Conservation (phyloP, 225 moss, liverwort and hornwort genomes). For the Lunularia cruciata region DNA sequence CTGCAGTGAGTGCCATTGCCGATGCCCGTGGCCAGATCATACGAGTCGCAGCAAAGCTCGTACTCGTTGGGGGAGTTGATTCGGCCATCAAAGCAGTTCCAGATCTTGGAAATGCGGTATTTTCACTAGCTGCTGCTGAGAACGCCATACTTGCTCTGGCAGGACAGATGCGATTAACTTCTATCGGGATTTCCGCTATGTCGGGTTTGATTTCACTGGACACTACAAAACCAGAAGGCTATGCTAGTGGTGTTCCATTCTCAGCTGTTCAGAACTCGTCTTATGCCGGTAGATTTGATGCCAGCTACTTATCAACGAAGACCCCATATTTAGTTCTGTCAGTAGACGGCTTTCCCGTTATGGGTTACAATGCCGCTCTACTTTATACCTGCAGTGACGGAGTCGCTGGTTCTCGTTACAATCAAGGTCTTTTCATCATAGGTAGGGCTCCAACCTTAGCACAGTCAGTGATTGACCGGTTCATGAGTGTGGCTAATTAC, state of each 20-base stretch:
- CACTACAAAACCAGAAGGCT: constrained; percentile 3
- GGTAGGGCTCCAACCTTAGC: constrained; percentile 36
- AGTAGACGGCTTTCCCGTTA: constrained; percentile 48
- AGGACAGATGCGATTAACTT: constrained; percentile 33
- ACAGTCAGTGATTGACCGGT: constrained; percentile 25
- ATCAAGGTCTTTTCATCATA: constrained; percentile 52
- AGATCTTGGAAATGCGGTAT: constrained; percentile 51
- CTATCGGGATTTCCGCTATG: constrained; percentile 39
- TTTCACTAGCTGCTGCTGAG: constrained; percentile 47
- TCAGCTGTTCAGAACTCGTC: constrained; percentile 50
- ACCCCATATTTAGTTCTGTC: constrained; percentile 53
- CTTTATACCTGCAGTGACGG: constrained; percentile 55
- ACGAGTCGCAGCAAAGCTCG: constrained; percentile 55
- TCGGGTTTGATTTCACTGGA: constrained; percentile 48
- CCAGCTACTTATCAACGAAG: constrained; percentile 34
- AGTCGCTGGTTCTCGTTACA: constrained; percentile 20
- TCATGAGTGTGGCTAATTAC: constrained; percentile 34
- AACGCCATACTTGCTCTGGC: constrained; percentile 34
- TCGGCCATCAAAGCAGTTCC: constrained; percentile 32
- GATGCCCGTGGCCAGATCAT: constrained; percentile 41
- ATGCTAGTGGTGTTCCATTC: constrained; percentile 25
- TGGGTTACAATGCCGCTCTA: constrained; percentile 48
- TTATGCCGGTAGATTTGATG: constrained; percentile 52
- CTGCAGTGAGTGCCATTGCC: constrained; percentile 48
- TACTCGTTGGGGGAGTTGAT: constrained; percentile 40